phyloP scores from a whole-genome alignment of 73 alveolate species.

The Blepharisma stoltei region DNA sequence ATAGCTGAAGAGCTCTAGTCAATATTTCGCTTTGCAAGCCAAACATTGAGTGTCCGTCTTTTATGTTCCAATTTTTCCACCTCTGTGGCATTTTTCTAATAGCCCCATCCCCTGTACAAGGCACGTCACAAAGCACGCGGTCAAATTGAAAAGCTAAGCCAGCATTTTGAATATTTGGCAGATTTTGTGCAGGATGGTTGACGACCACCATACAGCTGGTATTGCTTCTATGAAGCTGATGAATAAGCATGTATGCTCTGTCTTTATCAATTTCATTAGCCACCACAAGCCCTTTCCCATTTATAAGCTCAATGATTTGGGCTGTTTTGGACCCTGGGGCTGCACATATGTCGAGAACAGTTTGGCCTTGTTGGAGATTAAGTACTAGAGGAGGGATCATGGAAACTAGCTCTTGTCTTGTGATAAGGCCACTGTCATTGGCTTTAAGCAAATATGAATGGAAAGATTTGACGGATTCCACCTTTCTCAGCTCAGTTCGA shows the following conservation, averaged over 20 bases:
- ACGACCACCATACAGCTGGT: constrained; percentile 82
- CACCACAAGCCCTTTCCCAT: constrained; percentile 71
- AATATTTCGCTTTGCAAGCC: constrained; percentile 83
- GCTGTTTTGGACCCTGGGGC: constrained; percentile 99
- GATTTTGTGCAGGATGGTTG: constrained; percentile 89
- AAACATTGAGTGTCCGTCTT: constrained; percentile 87
- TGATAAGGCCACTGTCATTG: constrained; percentile 86
- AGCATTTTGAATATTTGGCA: constrained; percentile 56
- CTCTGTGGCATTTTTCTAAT: constrained; percentile 94
- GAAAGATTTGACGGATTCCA: constrained; percentile 60
- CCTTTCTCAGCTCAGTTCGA: constrained; percentile 80
- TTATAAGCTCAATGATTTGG: constrained; percentile 83
- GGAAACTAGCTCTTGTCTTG: constrained; percentile 95
- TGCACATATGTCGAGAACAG: constrained; percentile 96
- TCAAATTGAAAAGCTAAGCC: constrained; percentile 62
- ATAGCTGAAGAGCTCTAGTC: constrained; percentile 78
- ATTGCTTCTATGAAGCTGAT: constrained; percentile 83
- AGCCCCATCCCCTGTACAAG: constrained; percentile 99
- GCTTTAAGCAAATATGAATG: constrained; percentile 81
- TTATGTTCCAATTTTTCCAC: constrained; percentile 95
- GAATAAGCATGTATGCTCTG: constrained; percentile 95
- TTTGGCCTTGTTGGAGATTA: constrained; percentile 65
- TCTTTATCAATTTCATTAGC: constrained; percentile 94
- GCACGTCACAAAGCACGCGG: constrained; percentile 97
- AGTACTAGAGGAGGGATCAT: constrained; percentile 97